Percentiles rank a stretch among this genome's conserved stretches.
Conservation (phyloP, 305 asterid genomes). For the Ruellia speciosa region DNA sequence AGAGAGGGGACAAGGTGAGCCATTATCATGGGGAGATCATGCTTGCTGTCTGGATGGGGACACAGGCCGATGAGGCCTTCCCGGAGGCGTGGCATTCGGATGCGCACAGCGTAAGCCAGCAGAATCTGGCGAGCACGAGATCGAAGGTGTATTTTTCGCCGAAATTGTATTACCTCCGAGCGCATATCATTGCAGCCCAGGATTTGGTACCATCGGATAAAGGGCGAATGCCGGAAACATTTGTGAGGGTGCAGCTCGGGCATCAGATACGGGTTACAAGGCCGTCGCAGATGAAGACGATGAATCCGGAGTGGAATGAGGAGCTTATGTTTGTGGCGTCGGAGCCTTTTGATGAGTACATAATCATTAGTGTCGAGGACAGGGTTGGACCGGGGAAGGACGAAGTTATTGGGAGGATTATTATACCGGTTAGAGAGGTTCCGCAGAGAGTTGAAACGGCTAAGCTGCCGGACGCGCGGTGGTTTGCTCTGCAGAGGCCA, state of each 20-base stretch:
- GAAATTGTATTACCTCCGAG: slow-evolving; percentile 59
- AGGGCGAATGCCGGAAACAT: slow-evolving; percentile 39
- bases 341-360: slow-evolving; percentile 86
- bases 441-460: slow-evolving; percentile 42
- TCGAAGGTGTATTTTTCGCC: slow-evolving; percentile 90
- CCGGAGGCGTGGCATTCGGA: slow-evolving; percentile 96
- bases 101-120: slow-evolving; percentile 64
- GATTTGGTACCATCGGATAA: slow-evolving; percentile 45
- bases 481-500: slow-evolving; percentile 65
- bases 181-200: slow-evolving; percentile 75
- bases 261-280: slow-evolving; percentile 55
- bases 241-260: slow-evolving; percentile 63
- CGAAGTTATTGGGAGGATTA: slow-evolving; percentile 54
- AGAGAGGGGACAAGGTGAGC: slow-evolving; percentile 40
- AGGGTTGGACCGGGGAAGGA: slow-evolving; percentile 59
- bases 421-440: slow-evolving; percentile 54
- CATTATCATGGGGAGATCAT: slow-evolving; percentile 54
- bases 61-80: slow-evolving; percentile 64
- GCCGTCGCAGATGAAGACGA: slow-evolving; percentile 45
- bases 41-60: slow-evolving; percentile 98
- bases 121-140: slow-evolving; percentile 48
- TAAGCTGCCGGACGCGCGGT: slow-evolving; percentile 57
- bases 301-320: slow-evolving; percentile 82
- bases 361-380: slow-evolving; percentile 61
- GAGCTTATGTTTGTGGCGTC: slow-evolving; percentile 84